Evolutionary conservation across 2,329 filamentous ascomycete species (phyloP).

Genomic region (Pseudogymnoascus sp.): DNA sequence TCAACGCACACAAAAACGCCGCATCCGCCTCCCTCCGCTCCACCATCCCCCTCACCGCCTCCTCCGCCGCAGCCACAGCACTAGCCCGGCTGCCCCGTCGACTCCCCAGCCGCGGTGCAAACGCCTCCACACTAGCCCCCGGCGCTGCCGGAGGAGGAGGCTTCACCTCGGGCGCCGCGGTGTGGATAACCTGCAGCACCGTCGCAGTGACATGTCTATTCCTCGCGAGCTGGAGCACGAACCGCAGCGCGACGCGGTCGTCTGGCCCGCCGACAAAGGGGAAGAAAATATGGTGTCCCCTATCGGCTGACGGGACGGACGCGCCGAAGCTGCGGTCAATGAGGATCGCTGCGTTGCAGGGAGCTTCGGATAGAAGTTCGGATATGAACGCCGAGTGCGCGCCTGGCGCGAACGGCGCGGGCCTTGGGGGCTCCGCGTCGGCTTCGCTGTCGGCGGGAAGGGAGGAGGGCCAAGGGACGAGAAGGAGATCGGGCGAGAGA

Average conservation of each 20-base stretch:
- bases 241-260: conserved; percentile 67
- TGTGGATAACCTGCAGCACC: conserved; percentile 50
- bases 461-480: conserved; percentile 73
- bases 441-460: conserved; percentile 41
- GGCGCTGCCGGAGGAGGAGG: neutral
- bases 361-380: conserved; percentile 52
- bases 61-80: conserved; percentile 19
- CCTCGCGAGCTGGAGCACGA: conserved; percentile 76
- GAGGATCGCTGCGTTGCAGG: conserved; percentile 67
- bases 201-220: conserved; percentile 73
- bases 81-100: neutral
- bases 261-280: conserved; percentile 81
- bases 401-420: conserved; percentile 50
- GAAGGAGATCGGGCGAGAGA: conserved; percentile 61
- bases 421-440: conserved; percentile 18
- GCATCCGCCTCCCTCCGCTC: conserved; percentile 35
- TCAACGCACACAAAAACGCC: conserved; percentile 48
- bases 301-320: conserved; percentile 41
- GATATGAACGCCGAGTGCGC: conserved; percentile 68
- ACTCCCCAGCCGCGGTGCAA: conserved; percentile 10
- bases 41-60: conserved; percentile 7
- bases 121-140: neutral
- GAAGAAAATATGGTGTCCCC: conserved; percentile 75
- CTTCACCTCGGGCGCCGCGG: conserved; percentile 17
- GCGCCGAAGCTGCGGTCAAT: conserved; percentile 64